Evolutionary conservation across 2,329 filamentous ascomycete genomes (phyloP), one percentile per base, ranked within the genome.

Genomic region (Sporothrix brasiliensis): DNA sequence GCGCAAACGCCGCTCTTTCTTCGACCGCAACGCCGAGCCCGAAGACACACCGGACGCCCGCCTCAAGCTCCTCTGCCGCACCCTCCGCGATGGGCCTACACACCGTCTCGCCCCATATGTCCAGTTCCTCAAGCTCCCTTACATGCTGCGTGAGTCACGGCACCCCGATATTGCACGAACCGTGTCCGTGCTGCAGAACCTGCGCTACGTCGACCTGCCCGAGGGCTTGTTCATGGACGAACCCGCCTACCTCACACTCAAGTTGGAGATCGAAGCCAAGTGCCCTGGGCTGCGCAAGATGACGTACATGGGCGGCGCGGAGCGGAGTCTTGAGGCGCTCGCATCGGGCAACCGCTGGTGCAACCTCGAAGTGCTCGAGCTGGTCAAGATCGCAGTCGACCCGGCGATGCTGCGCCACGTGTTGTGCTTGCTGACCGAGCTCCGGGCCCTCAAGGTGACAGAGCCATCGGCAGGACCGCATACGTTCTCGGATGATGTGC

Each of bases 121-220:
- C 5, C 82, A 90, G 76, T 93, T 90, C 75, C 84, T 98, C 76
- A 97, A 97, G 83, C 89, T 93, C 71, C 93, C 94, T 7, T 97
- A 97, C 80, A 97, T 97, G 94, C 90, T 94, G 69, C 89, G 94
- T 71, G 93, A 97, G 81, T 92, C 92, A 1, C 91, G 87, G 78
- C 93, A 95, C 78, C 87, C 91, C 69, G 92, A 94, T 73, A 86
- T 97, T 65, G 94, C 94, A 11, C 89, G 93, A 67, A 92, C 92
- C 34, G 91, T 97, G 63, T 92, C 93, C 50, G 91, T 94, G 30
- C 85, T 94, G 56, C 92, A 93, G 41, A 93, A 94, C 76, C 83
- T 98, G 58, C 90, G 88, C 78, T 97, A 95, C 79, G 90, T 97
- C 74, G 94, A 98, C 79, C 85, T 98, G 9, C 94, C 94, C 4